Evolutionary conservation across 1,284 basidiomycete species (phyloP).

Genomic region (Porogramme epimiltina): DNA sequence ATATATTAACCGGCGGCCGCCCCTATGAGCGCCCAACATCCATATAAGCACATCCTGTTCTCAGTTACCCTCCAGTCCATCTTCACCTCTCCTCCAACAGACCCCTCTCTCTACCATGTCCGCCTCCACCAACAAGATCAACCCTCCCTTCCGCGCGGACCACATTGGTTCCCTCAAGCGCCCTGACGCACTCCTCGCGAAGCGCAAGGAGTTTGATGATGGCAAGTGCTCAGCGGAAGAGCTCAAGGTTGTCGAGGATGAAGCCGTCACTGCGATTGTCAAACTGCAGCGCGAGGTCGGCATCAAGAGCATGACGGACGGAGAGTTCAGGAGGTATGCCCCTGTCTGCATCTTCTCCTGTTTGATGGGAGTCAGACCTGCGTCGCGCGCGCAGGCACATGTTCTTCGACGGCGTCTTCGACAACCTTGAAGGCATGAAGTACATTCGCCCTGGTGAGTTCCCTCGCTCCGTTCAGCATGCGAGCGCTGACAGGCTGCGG

Average conservation of each 20-base stretch:
- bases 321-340: conserved; percentile 44
- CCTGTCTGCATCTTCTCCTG: not conserved
- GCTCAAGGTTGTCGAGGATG: conserved; percentile 45
- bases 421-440: conserved; percentile 65
- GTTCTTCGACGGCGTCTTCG: conserved; percentile 64
- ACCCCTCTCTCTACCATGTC: conserved; percentile 11
- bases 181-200: conserved; percentile 42
- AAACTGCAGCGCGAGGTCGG: conserved; percentile 42
- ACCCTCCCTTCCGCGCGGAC: conserved; percentile 43
- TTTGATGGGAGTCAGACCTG: not conserved
- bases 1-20: not conserved
- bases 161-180: conserved; percentile 51
- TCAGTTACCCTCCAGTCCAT: too few relatives aligned
- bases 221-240: conserved; percentile 38
- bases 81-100: too few relatives aligned
- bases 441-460: conserved; percentile 52
- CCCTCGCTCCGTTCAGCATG: conserved; percentile 7
- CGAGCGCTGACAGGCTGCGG: not conserved
- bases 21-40: not conserved
- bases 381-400: conserved; percentile 39
- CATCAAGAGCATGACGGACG: conserved; percentile 50
- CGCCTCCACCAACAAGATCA: conserved; percentile 24
- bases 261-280: conserved; percentile 45
- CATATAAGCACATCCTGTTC: not conserved
- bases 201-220: conserved; percentile 38